Evolutionary conservation across 2,329 filamentous ascomycete genomes (phyloP).

Genomic region (Scorias spongiosa): DNA sequence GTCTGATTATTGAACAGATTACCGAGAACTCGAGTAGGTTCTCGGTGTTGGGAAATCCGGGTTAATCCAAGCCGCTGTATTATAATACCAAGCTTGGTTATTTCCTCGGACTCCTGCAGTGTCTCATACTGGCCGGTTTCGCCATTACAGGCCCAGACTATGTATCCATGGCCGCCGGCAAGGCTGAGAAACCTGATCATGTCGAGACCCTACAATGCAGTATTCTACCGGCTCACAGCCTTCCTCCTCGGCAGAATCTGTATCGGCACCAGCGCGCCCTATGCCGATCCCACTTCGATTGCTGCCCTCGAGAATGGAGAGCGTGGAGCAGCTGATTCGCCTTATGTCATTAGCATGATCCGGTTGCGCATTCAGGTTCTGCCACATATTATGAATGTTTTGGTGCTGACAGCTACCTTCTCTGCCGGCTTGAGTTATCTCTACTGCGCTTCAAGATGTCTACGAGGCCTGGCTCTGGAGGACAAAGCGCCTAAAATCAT

Average conservation of each 20-base stretch:
- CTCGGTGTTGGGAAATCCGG: conserved; percentile 54
- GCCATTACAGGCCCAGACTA: conserved; percentile 54
- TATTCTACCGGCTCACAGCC: conserved; percentile 59
- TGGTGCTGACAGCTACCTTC: conserved; percentile 53
- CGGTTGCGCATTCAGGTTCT: conserved; percentile 46
- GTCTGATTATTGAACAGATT: conserved; percentile 10
- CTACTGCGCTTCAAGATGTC: conserved; percentile 52
- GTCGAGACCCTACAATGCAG: conserved; percentile 48
- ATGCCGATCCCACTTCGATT: conserved; percentile 37
- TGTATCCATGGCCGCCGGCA: conserved; percentile 49
- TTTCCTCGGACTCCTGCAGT: conserved; percentile 63
- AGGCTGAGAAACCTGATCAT: conserved; percentile 60
- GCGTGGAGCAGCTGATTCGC: conserved; percentile 43
- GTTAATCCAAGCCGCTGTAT: conserved; percentile 32
- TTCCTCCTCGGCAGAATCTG: conserved; percentile 64
- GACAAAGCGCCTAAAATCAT: conserved; percentile 38
- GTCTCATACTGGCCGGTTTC: conserved; percentile 55
- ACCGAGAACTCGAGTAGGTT: conserved; percentile 41
- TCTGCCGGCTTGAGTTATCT: conserved; percentile 54
- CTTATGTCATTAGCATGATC: conserved; percentile 54
- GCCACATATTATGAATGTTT: conserved; percentile 58
- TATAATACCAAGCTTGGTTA: conserved; percentile 51
- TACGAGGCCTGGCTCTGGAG: conserved; percentile 53
- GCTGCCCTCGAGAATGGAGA: conserved; percentile 41
- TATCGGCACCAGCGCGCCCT: conserved; percentile 57